Base-by-base conservation (phyloP, 2,329 filamentous ascomycete genomes). In the Exophiala spinifera region DNA sequence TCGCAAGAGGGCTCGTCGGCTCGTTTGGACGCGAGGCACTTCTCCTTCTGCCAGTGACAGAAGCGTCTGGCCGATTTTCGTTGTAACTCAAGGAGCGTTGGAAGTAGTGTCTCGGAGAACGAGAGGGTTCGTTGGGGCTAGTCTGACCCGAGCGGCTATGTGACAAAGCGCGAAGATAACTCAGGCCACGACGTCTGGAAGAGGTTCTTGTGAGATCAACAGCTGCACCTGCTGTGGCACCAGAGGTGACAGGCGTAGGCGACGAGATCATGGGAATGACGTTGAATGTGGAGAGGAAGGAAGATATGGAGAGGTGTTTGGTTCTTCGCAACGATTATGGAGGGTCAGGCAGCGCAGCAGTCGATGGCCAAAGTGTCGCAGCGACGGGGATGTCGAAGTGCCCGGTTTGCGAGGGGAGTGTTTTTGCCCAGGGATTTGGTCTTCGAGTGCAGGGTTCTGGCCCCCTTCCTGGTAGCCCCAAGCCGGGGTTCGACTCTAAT, bases 71-170 rank as follows among this genome's bases (percentile, higher is more conserved):
- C 44, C 52, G 46, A 36, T 51, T 51, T 20, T 61, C 59, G 51
- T 58, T 53, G 49, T 63, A 57, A 49, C 61, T 63, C 39, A 55
- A 33, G 23, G 62, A 63, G 20, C 62, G 49, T 23, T 57, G 56
- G 44, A 64, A 64, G 33, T 61, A 64, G 19, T 60, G 55, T 42
- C 61, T 53, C n/a, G 62, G 62, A 34, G 62, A 63, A 4, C 62
- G 58, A 25, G 61, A 54, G 19, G 53, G 44, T 33, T 64, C 62
- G 46, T 56, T 56, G 11, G 58, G 55, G 33, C 53, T 58, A 28
- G 52, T 57, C 4, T 50, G 46, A 43, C 51, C 51, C 28, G 61
- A 62, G 2, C 59, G 61, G 51, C 47, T 56, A 45, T 62, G 62
- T 11, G 62, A 64, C 28, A 64, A 48, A 37, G 53, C 53, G 53